phyloP scores from a whole-genome alignment of 768 basidiomycete species.

The Rhizopogon vulgaris region DNA sequence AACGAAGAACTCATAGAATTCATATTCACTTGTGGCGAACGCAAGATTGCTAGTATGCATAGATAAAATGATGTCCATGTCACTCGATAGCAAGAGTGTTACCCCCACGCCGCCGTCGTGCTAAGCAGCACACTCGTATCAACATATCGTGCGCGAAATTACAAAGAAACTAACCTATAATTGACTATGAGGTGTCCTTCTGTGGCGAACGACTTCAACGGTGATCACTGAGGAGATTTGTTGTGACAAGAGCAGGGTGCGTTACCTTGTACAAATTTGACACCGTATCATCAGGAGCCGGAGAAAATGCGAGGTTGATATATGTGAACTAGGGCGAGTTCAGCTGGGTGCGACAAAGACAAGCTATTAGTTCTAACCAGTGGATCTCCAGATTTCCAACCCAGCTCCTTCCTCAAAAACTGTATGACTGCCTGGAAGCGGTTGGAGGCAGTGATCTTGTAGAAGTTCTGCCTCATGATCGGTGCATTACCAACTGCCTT shows the following conservation, averaged over 20 bases:
- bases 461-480: slow-evolving; percentile 98
- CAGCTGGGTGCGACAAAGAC: slow-evolving; percentile 41
- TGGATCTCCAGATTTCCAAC: slow-evolving; percentile 81
- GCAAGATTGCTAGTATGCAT: background rate
- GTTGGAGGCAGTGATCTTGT: slow-evolving; percentile 94
- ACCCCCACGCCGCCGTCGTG: slow-evolving; percentile 64
- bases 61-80: background rate
- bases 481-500: slow-evolving; percentile 97
- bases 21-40: background rate
- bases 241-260: background rate
- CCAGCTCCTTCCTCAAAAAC: slow-evolving; percentile 84
- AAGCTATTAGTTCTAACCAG: slow-evolving; percentile 48
- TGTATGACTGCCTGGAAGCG: slow-evolving; percentile 93
- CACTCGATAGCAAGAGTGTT: slow-evolving; percentile 2
- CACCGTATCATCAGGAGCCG: slow-evolving; percentile 72
- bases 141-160: too few relatives aligned
- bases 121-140: slow-evolving; percentile 21
- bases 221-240: background rate
- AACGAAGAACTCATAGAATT: too few relatives aligned
- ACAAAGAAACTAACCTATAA: slow-evolving; percentile 54
- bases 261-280: slow-evolving; percentile 61
- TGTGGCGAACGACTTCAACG: slow-evolving; percentile 70
- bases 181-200: slow-evolving; percentile 90
- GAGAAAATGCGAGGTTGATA: slow-evolving; percentile 73
- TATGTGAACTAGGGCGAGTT: slow-evolving; percentile 53